Conservation (phyloP, 2,329 filamentous ascomycete genomes). For the Sporothrix protearum region DNA sequence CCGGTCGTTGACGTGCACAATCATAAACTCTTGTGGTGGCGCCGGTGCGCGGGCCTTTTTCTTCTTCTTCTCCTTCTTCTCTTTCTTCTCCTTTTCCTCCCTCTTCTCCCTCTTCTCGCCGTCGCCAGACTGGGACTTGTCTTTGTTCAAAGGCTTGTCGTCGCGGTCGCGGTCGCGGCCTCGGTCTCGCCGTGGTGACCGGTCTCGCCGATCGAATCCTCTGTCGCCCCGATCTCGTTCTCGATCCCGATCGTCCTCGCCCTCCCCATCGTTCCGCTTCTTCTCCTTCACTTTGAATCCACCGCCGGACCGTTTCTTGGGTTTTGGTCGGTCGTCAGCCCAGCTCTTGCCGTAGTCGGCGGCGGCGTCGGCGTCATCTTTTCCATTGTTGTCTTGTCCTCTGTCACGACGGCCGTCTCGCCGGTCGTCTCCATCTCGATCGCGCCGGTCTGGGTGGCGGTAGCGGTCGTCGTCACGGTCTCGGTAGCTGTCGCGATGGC, state of each 20-base stretch:
- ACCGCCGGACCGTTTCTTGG: slow-evolving; percentile 33
- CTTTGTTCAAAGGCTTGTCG: slow-evolving; percentile 1
- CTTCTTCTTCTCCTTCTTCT: slow-evolving; percentile 51
- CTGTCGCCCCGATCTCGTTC: too few species aligned
- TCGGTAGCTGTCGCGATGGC: slow-evolving; percentile 31
- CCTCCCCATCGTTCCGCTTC: slow-evolving; percentile 44
- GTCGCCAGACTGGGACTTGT: slow-evolving; percentile 27
- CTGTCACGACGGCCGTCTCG: too few species aligned
- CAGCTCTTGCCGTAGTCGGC: slow-evolving; percentile 30
- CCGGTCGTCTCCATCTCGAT: background rate
- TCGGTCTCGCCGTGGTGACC: background rate
- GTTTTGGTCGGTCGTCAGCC: slow-evolving; percentile 35
- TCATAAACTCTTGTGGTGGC: slow-evolving; percentile 54
- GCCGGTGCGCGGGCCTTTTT: slow-evolving; percentile 1
- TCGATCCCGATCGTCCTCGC: slow-evolving; percentile 40
- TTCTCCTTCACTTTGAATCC: slow-evolving; percentile 60
- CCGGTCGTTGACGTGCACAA: slow-evolving; percentile 93
- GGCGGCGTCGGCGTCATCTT: slow-evolving; percentile 28
- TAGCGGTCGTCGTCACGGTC: slow-evolving; percentile 28
- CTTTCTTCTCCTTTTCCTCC: slow-evolving; percentile 41
- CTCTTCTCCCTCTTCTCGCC: slow-evolving; percentile 43
- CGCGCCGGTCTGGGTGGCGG: background rate
- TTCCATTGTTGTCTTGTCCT: background rate
- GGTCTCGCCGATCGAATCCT: slow-evolving; percentile 37
- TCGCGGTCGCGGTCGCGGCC: slow-evolving; percentile 14